Evolutionary conservation across 1,284 basidiomycete species (phyloP), one percentile per base, ranked within the genome.

Genomic region (Trametes sp.): DNA sequence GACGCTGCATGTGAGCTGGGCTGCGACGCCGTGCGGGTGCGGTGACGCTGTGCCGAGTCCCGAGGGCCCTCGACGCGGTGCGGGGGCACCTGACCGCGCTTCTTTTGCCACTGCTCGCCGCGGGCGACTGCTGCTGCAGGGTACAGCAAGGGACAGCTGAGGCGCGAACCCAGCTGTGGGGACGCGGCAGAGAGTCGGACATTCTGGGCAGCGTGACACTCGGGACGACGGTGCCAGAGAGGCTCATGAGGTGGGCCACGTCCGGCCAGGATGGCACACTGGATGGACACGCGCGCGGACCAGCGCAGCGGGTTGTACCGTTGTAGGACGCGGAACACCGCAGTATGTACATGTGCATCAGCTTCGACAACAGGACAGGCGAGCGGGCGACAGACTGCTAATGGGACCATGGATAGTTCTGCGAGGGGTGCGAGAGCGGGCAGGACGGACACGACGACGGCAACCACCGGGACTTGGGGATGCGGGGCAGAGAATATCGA

Each of bases 321-420:
- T 54, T 44, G 59, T 38, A 36, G 33, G 35, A 53, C 33, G 28
- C 11, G 36, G 45, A 42, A 53, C 48, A 55, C n/a, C 41, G 36
- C 55, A 28, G 53, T 59, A 52, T 55, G 57, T 58, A 63, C 49
- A 61, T n/a, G n/a, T n/a, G n/a, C n/a, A n/a, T 52, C 58, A 24
- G 35, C 52, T 59, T 54, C 52, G 59, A 60, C 36, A 54, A 54
- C 58, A 54, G 29, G 42, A 53, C 57, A n/a, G 44, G 31, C 9
- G 50, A 53, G n/a, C n/a, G n/a, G n/a, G n/a, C n/a, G n/a, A n/a
- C 56, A 59, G 29, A n/a, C 54, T 61, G 55, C 50, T 64, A 54
- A 46, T 57, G 28, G 23, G 57, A 53, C 54, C 57, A 54, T 45
- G 57, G 48, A 51, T 54, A 56, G 57, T 59, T 57, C 61, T 57